Conservation (phyloP, 2,329 filamentous ascomycete species). For the Emmonsiellopsis sp. region DNA sequence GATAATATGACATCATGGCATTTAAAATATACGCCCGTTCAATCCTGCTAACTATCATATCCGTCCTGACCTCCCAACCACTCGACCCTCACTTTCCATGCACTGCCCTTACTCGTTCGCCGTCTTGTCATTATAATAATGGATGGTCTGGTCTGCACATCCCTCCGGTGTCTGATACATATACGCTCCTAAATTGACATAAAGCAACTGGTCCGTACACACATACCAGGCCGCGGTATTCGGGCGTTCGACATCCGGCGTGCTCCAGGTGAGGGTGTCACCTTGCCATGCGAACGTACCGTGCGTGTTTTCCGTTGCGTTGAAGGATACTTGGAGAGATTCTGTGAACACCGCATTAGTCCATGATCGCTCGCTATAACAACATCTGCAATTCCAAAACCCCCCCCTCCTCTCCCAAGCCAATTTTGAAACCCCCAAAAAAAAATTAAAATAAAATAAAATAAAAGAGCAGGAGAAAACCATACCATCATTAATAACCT, state of each 20-base stretch:
- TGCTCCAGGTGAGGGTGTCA: constrained; percentile 49
- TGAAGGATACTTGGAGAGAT: constrained; percentile 43
- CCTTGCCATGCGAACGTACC: constrained; percentile 44
- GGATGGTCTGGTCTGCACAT: constrained; percentile 37
- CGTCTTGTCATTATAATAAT: background rate
- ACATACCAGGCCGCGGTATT: constrained; percentile 53
- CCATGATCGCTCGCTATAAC: constrained; percentile 26
- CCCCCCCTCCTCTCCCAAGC: no score
- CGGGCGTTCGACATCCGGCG: constrained; percentile 39
- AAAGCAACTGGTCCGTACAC: constrained; percentile 43
- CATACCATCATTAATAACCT: background rate
- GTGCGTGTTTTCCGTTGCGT: constrained; percentile 42
- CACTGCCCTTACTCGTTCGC: background rate
- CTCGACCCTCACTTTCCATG: no score
- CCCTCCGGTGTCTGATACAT: constrained; percentile 48
- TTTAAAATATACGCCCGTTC: no score
- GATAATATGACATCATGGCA: no score
- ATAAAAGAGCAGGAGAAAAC: background rate
- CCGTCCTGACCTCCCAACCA: no score
- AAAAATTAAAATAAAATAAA: background rate
- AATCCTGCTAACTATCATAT: no score
- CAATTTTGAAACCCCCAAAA: no score
- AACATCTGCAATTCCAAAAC: no score
- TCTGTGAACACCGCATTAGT: constrained; percentile 35
- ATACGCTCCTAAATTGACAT: constrained; percentile 52